Evolutionary conservation across 1,284 basidiomycete genomes (phyloP).

Genomic region (Fereydounia khargensis): DNA sequence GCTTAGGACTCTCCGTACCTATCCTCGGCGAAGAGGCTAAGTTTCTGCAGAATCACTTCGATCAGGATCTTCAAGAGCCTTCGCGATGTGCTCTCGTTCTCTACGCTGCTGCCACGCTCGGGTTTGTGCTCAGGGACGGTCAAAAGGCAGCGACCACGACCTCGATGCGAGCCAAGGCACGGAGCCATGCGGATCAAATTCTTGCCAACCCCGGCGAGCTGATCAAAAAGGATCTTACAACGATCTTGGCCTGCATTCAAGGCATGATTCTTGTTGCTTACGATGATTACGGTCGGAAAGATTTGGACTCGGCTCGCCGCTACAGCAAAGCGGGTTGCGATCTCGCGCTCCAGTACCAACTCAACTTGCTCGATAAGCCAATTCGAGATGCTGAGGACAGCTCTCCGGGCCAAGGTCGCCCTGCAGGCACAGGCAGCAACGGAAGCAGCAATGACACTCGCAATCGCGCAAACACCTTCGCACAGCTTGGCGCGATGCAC

Average conservation of each 20-base stretch:
- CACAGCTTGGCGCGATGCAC: too few relatives aligned
- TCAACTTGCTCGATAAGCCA: slow-evolving; percentile 6
- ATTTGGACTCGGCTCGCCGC: not conserved
- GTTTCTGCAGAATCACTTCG: not conserved
- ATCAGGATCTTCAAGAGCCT: not conserved
- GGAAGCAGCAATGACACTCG: too few relatives aligned
- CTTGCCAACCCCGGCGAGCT: not conserved
- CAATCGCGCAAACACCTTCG: too few relatives aligned
- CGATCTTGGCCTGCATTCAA: not conserved
- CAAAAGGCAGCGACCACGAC: not conserved
- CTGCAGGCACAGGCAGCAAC: too few relatives aligned
- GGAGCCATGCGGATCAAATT: not conserved
- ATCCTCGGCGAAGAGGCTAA: not conserved
- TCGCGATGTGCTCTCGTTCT: not conserved
- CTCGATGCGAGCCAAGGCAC: not conserved
- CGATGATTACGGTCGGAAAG: slow-evolving; percentile 6
- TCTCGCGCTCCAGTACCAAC: slow-evolving; percentile 1
- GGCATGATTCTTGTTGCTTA: slow-evolving; percentile 2
- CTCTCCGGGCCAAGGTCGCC: too few relatives aligned
- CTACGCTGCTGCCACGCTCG: not conserved
- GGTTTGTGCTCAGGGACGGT: not conserved
- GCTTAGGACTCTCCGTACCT: not conserved
- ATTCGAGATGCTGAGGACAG: too few relatives aligned
- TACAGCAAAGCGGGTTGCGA: slow-evolving; percentile 1
- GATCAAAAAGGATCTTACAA: not conserved